phyloP scores from a whole-genome alignment of 768 basidiomycete genomes.

The Cystobasidium tubakii region DNA sequence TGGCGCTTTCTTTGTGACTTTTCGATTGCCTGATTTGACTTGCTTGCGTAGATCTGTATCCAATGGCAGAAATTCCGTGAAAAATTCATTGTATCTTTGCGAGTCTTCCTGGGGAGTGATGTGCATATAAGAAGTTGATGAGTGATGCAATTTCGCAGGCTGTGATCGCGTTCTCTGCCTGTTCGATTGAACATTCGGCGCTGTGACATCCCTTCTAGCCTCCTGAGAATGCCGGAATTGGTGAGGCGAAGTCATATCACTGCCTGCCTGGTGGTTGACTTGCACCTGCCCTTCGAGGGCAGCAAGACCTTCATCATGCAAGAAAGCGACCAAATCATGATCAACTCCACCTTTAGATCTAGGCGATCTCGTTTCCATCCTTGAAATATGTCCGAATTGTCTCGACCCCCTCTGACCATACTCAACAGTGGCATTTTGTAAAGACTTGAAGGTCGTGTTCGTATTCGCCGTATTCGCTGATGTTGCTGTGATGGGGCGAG shows the following conservation, averaged over 20 bases:
- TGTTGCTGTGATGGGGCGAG: neutral
- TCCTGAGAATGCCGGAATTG: neutral
- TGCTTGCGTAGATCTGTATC: neutral
- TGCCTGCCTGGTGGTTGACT: neutral
- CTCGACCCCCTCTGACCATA: neutral
- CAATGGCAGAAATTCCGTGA: neutral
- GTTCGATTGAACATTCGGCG: neutral
- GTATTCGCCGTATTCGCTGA: neutral
- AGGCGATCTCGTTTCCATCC: neutral
- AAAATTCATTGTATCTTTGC: neutral
- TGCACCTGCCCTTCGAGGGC: neutral
- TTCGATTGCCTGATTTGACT: neutral
- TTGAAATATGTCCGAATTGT: neutral
- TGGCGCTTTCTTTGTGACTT: neutral
- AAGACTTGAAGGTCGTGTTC: neutral
- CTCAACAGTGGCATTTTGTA: neutral
- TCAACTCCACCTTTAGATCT: neutral
- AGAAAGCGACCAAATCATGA: neutral
- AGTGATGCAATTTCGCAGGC: neutral
- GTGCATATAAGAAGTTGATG: neutral
- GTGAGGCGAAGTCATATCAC: neutral
- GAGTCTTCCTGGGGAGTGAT: neutral
- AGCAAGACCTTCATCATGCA: neutral
- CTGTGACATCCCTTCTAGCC: neutral
- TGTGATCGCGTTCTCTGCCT: neutral